Conservation (phyloP, 1,139 yeast species). For the Diutina mesorugosa region DNA sequence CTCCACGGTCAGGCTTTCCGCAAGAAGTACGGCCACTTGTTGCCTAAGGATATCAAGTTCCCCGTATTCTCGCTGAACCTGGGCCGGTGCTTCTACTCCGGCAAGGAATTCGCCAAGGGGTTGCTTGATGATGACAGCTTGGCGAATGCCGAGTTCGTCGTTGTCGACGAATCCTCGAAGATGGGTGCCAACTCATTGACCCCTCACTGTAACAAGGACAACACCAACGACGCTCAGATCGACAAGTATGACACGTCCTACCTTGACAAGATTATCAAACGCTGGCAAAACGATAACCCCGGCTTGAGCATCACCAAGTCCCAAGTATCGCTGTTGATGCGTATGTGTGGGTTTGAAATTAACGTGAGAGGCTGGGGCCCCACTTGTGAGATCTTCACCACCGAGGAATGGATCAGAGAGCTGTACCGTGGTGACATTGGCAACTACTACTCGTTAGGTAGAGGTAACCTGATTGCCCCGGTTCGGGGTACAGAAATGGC, state of each 20-base stretch:
- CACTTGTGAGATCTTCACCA: conserved; percentile 37
- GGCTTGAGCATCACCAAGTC: conserved; percentile 9
- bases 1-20: conserved; percentile 23
- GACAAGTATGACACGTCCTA: conserved; percentile 12
- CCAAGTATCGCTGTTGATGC: conserved; percentile 29
- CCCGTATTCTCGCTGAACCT: conserved; percentile 24
- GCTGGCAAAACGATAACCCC: conserved; percentile 7
- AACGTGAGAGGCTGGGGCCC: conserved; percentile 34
- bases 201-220: conserved; percentile 14
- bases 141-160: conserved; percentile 35
- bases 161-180: conserved; percentile 15
- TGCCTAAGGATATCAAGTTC: conserved; percentile 9
- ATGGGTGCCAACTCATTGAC: conserved; percentile 20
- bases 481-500: conserved; percentile 18
- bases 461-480: conserved; percentile 30
- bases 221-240: conserved; percentile 8
- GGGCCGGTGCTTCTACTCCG: conserved; percentile 35
- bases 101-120: conserved; percentile 32
- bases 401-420: conserved; percentile 31
- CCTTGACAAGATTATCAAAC: conserved; percentile 20
- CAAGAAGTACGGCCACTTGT: conserved; percentile 18
- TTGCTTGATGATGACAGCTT: conserved; percentile 31
- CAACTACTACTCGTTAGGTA: conserved; percentile 37
- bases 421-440: conserved; percentile 32
- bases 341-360: conserved; percentile 34